Conservation (phyloP, 2,329 filamentous ascomycete genomes). For the Ceratocystis variospora region DNA sequence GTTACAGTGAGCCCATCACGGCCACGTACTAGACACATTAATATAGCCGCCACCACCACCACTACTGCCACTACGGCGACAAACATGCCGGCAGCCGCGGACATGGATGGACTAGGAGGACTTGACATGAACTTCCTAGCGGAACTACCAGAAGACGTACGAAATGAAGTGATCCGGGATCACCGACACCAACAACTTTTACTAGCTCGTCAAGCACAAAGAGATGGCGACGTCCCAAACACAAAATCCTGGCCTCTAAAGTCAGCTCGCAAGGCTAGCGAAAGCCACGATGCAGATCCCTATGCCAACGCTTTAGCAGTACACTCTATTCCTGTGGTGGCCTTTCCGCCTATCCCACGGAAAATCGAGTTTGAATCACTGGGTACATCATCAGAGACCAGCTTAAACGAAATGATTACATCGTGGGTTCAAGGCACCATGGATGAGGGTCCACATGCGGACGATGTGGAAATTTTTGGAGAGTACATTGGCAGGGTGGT, state of each 20-base stretch:
- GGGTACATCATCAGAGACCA: conserved; percentile 32
- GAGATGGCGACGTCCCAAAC: background rate
- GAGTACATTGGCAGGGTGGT: conserved; percentile 62
- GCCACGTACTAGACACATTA: background rate
- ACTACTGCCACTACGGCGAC: conserved; percentile 19
- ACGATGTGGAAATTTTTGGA: conserved; percentile 63
- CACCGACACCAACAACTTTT: conserved; percentile 38
- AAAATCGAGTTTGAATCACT: conserved; percentile 35
- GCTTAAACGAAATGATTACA: conserved; percentile 60
- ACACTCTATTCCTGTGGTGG: conserved; percentile 23
- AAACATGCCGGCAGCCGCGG: conserved; percentile 24
- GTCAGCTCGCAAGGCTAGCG: background rate
- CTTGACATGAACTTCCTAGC: conserved; percentile 62
- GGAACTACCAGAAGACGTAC: conserved; percentile 69
- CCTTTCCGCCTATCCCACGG: conserved; percentile 34
- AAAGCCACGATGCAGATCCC: background rate
- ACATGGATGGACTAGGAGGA: conserved; percentile 25
- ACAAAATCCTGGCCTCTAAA: background rate
- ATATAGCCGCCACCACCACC: conserved; percentile 12
- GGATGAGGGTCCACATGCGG: conserved; percentile 57
- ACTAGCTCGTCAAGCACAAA: background rate
- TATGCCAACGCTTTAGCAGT: background rate
- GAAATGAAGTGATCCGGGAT: conserved; percentile 63
- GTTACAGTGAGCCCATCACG: conserved; percentile 12
- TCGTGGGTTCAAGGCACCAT: conserved; percentile 62